Conservation (phyloP, 78 protist species). For the Polysphondylium violaceum region DNA sequence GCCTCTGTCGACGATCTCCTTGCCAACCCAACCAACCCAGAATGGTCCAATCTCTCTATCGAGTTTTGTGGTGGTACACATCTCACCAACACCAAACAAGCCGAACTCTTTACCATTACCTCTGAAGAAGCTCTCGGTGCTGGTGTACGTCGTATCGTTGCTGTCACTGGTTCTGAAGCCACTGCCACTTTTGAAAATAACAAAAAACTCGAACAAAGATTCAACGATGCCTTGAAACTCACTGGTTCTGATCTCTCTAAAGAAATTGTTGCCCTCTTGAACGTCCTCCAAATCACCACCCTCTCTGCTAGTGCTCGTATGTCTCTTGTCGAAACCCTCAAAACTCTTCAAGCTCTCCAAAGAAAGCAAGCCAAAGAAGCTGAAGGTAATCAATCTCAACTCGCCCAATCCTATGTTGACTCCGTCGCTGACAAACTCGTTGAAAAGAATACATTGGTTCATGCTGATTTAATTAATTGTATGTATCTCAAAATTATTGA, state of each 20-base stretch:
- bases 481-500: too few species aligned
- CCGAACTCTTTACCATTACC: constrained; percentile 84
- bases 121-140: constrained; percentile 91
- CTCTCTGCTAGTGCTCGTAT: constrained; percentile 24
- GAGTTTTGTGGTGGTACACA: constrained; percentile 98
- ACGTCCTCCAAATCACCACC: neutral
- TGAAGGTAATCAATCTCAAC: neutral
- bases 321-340: neutral
- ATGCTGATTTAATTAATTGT: constrained; percentile 42
- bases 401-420: neutral
- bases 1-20: constrained; percentile 81
- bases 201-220: constrained; percentile 17
- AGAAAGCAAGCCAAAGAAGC: constrained; percentile 34
- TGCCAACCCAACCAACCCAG: constrained; percentile 75
- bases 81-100: constrained; percentile 81
- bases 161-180: constrained; percentile 90
- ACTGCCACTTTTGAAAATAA: constrained; percentile 28
- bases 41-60: constrained; percentile 85
- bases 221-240: constrained; percentile 26
- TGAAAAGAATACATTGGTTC: constrained; percentile 4
- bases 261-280: constrained; percentile 14
- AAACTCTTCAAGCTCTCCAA: neutral
- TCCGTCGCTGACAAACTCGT: neutral
- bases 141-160: constrained; percentile 95
- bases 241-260: constrained; percentile 61